Evolutionary conservation across 306 rosid species (phyloP).

Genomic region (Mimosa pudica): DNA sequence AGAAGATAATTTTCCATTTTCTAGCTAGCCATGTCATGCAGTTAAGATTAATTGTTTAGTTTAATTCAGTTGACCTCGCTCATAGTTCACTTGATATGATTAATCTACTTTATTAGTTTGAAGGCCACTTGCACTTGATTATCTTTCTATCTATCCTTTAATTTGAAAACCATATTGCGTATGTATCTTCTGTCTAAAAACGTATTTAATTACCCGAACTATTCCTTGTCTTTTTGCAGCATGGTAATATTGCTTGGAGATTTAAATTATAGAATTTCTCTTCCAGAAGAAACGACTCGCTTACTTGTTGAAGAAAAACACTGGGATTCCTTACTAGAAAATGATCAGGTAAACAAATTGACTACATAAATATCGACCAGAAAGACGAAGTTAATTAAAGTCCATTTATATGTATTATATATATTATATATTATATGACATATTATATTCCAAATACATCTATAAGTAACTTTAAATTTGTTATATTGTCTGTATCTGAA

Average conservation of each 20-base stretch:
- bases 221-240: slow-evolving; percentile 47
- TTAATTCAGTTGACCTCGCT: slow-evolving; percentile 30
- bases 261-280: slow-evolving; percentile 77
- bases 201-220: slow-evolving; percentile 12
- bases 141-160: neutral
- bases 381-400: neutral
- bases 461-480: neutral
- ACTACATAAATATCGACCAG: neutral
- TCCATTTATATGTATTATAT: neutral
- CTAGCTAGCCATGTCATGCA: slow-evolving; percentile 21
- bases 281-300: slow-evolving; percentile 74
- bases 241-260: slow-evolving; percentile 83
- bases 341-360: slow-evolving; percentile 67
- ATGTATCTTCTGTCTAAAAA: slow-evolving; percentile 11
- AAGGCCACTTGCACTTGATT: slow-evolving; percentile 36
- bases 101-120: slow-evolving; percentile 6
- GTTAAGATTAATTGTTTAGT: neutral
- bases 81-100: slow-evolving; percentile 13
- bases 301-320: slow-evolving; percentile 53
- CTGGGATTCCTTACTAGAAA: slow-evolving; percentile 68
- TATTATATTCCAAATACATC: neutral
- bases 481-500: neutral
- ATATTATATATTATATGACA: neutral
- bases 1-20: slow-evolving; percentile 17
- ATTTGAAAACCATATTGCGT: neutral